Base-by-base conservation (phyloP, 495 filamentous ascomycete species). In the Peziza echinospora region DNA sequence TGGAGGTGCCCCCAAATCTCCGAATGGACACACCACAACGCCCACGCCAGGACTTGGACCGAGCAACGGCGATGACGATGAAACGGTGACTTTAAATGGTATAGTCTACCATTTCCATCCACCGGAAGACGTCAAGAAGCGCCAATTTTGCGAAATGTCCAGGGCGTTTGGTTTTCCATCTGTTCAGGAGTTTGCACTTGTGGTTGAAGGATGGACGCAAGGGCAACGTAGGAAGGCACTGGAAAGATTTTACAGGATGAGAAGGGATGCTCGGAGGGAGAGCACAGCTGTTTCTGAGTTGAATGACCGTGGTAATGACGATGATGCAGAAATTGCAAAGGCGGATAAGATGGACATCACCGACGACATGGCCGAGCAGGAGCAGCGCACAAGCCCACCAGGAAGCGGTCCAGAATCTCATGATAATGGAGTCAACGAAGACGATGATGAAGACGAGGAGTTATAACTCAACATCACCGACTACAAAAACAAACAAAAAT, bases 141-240 rank as follows among this genome's bases (percentile, higher is more conserved):
- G 89, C 28, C 89, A 94, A 57, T 91, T 97, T 53, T 91, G 84
- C 60, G 78, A 73, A 17, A 93, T 94, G 83, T 83, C 84, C 6
- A 69, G 68, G 55, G 69, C 69, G 39, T 80, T 84, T 62, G 83
- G 83, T 30, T 93, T 84, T 59, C 60, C 66, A 5, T 75, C 73
- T 63, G 76, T 75, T 5, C 80, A 73, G 5, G 82, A 92, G 52
- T 97, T 97, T 71, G 91, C 86, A 41, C 69, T 93, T 40, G 79
- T 84, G 7, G 89, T 97, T 10, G 89, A 97, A 63, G 73, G 80
- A 22, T 89, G 84, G 85, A 93, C 83, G 48, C 84, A 86, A 64
- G 82, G 77, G 54, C 72, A 91, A 63, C 60, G 89, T 57, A 68
- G 80, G 54, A 73, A 76, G 44, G 84, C 75, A 61, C 66, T 97